These are phyloP conservation scores for Aureobasidium leucospermi DNA, from an alignment of 2,329 filamentous ascomycete genomes.

Conservation along the genomic window DNA sequence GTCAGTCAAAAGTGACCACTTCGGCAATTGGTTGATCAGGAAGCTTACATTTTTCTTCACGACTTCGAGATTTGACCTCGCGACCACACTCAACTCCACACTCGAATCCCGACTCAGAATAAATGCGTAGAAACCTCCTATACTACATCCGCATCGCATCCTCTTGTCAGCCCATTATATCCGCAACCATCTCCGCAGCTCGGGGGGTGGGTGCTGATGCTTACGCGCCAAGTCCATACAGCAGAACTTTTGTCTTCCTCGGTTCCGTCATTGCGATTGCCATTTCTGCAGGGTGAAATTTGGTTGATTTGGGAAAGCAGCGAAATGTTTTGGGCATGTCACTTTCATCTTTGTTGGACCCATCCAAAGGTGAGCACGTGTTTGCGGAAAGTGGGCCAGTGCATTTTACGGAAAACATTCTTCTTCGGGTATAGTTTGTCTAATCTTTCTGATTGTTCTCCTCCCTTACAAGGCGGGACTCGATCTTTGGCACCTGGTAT, in stretches of 20 bases:
- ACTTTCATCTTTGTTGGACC: neutral
- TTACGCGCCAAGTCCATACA: conserved; percentile 50
- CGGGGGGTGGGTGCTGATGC: conserved; percentile 20
- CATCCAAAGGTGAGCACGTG: neutral
- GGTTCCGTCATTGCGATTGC: neutral
- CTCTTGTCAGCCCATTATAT: neutral
- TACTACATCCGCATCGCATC: conserved; percentile 29
- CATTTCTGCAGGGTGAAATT: neutral
- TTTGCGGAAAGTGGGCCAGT: conserved; percentile 1
- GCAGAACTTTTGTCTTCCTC: conserved; percentile 32
- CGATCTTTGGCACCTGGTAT: neutral
- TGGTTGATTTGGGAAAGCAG: neutral
- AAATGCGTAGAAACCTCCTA: conserved; percentile 53
- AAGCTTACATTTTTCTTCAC: conserved; percentile 29
- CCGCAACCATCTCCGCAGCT: neutral
- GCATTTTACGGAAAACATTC: neutral
- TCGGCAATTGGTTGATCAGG: neutral
- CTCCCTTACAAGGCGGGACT: neutral
- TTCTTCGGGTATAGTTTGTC: neutral
- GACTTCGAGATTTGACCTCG: conserved; percentile 40
- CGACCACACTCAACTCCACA: conserved; percentile 37
- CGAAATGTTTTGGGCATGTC: neutral
- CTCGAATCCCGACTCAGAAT: conserved; percentile 38
- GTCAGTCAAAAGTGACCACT: neutral
- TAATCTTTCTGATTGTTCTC: neutral